A percentile compares a stretch with the other conserved stretches of the same genome.
phyloP scores from a whole-genome alignment of 164 flowering plant species.

The Litsea cubeba region DNA sequence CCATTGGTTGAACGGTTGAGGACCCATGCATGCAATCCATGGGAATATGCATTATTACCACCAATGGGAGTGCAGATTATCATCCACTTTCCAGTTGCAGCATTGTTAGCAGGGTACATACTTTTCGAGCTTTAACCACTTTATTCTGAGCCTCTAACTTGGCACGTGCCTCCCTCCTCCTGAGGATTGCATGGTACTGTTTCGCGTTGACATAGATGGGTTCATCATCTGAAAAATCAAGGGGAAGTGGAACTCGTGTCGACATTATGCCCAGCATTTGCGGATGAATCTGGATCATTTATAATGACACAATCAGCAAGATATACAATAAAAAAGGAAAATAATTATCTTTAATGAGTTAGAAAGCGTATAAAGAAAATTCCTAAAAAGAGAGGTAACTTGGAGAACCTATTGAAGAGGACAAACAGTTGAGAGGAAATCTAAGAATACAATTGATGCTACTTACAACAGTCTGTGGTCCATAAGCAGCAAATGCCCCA shows the following conservation, averaged over 20 bases:
- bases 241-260: constrained; percentile 62
- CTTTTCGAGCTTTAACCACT: constrained; percentile 63
- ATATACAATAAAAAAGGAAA: background rate
- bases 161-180: constrained; percentile 75
- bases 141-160: constrained; percentile 85
- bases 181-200: constrained; percentile 73
- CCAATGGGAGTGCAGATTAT: background rate
- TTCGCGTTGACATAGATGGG: constrained; percentile 85
- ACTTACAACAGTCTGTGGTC: constrained; percentile 57
- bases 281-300: constrained; percentile 35
- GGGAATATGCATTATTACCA: background rate
- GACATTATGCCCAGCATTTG: constrained; percentile 52
- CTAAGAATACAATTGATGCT: background rate
- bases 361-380: background rate
- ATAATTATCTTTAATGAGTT: background rate
- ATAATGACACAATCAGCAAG: background rate
- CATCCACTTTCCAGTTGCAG: background rate
- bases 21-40: background rate
- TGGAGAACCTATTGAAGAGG: no score
- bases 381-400: background rate
- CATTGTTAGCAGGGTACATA: constrained; percentile 12
- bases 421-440: no score
- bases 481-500: constrained; percentile 47
- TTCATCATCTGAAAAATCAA: constrained; percentile 58
- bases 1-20: background rate